Evolutionary conservation across 257 asterid genomes (phyloP).

Genomic region (Henckelia pumila): DNA sequence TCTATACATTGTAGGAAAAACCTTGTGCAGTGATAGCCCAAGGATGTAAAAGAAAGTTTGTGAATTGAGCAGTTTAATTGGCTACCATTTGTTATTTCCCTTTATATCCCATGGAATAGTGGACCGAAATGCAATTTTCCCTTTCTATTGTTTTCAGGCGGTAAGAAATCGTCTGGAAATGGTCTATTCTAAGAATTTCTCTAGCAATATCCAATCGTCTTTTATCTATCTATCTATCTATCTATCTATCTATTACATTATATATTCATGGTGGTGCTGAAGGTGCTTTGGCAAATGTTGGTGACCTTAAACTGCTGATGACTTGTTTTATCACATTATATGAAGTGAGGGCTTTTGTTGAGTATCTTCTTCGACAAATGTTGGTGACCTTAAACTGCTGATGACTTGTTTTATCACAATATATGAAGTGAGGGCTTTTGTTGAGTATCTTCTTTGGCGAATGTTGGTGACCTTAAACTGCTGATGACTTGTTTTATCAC

Average conservation of each 20-base stretch:
- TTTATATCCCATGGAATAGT: not conserved
- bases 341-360: too few species aligned
- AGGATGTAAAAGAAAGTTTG: conserved; percentile 7
- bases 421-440: too few species aligned
- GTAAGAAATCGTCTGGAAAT: conserved; percentile 3
- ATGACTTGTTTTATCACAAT: too few species aligned
- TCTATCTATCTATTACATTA: not conserved
- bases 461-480: too few species aligned
- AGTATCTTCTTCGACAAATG: too few species aligned
- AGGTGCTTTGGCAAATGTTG: conserved; percentile 20
- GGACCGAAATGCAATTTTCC: conserved; percentile 14
- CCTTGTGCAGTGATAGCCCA: too few species aligned
- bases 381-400: too few species aligned
- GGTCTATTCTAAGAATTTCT: not conserved
- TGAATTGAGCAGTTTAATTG: conserved; percentile 24
- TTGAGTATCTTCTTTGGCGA: too few species aligned
- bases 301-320: conserved; percentile 26
- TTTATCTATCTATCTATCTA: conserved; percentile 7
- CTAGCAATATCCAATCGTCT: not conserved
- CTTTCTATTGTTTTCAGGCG: conserved; percentile 5
- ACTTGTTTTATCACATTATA: too few species aligned
- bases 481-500: not conserved
- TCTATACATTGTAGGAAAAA: too few species aligned
- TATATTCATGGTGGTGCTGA: conserved; percentile 2
- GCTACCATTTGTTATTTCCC: conserved; percentile 18